phyloP scores from a whole-genome alignment of 768 basidiomycete genomes.

The Lyophyllum atratum region DNA sequence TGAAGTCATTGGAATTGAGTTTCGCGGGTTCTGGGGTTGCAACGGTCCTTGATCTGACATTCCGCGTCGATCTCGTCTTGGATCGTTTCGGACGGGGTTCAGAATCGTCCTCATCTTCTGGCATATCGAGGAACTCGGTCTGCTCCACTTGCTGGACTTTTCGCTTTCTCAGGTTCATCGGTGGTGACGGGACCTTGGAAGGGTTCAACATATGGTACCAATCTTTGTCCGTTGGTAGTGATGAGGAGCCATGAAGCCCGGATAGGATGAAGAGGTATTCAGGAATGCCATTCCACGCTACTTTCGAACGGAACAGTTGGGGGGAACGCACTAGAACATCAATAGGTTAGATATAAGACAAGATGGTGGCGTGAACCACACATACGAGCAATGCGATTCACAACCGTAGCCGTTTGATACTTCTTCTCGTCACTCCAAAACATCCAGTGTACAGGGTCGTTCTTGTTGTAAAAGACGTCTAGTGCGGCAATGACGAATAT shows the following conservation, averaged over 20 bases:
- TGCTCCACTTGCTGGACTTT: conserved; percentile 28
- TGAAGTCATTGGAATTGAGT: not conserved
- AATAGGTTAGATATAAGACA: not conserved
- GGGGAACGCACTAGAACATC: conserved; percentile 37
- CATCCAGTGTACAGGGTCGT: conserved; percentile 61
- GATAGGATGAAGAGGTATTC: conserved; percentile 40
- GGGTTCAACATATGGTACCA: conserved; percentile 37
- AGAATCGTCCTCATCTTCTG: conserved; percentile 25
- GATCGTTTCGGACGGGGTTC: conserved; percentile 29
- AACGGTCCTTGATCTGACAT: conserved; percentile 7
- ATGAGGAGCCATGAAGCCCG: conserved; percentile 32
- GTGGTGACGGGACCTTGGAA: conserved; percentile 27
- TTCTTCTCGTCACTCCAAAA: conserved; percentile 61
- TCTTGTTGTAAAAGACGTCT: conserved; percentile 54
- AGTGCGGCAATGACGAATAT: conserved; percentile 63
- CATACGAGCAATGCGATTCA: conserved; percentile 58
- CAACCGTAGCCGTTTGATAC: conserved; percentile 47
- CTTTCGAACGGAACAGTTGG: conserved; percentile 37
- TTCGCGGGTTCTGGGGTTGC: conserved; percentile 7
- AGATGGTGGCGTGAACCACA: conserved; percentile 14
- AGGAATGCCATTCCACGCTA: conserved; percentile 44
- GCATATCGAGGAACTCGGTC: conserved; percentile 21
- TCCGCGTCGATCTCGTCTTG: conserved; percentile 15
- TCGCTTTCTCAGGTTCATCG: conserved; percentile 36
- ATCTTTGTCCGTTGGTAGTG: conserved; percentile 29